Percentiles rank a stretch among this genome's conserved stretches.
These are phyloP conservation scores for Tilletia indica DNA, from an alignment of 1,284 basidiomycete genomes.

Conservation along the genomic window DNA sequence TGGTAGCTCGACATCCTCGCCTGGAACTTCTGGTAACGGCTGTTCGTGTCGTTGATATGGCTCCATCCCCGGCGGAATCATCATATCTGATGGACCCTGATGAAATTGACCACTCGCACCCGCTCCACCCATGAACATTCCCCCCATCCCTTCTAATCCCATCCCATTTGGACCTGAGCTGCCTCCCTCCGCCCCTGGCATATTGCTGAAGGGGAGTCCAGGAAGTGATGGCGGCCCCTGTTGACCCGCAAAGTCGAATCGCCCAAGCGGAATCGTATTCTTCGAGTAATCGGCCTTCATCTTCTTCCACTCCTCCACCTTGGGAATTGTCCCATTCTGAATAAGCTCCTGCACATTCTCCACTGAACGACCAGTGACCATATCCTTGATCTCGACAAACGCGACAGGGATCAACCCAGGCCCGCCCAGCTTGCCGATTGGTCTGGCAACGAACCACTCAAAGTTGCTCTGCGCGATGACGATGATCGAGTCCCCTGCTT, in stretches of 20 bases:
- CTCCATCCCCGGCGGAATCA: conserved; percentile 11
- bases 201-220: conserved; percentile 23
- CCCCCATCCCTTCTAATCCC: neutral
- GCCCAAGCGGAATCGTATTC: conserved; percentile 88
- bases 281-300: conserved; percentile 93
- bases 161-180: neutral
- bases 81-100: neutral
- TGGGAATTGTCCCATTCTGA: conserved; percentile 79
- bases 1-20: conserved; percentile 31
- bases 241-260: conserved; percentile 65
- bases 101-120: neutral
- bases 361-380: conserved; percentile 66
- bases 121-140: neutral
- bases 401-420: conserved; percentile 94
- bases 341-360: conserved; percentile 75
- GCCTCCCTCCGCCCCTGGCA: neutral
- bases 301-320: conserved; percentile 97
- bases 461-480: conserved; percentile 53
- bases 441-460: conserved; percentile 32
- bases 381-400: conserved; percentile 94
- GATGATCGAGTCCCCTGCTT: conserved; percentile 87
- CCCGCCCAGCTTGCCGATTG: conserved; percentile 74
- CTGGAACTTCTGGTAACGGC: conserved; percentile 5
- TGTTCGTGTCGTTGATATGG: neutral
- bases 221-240: conserved; percentile 19